These are phyloP conservation scores for Aspergillus oerlinghausenensis DNA, from an alignment of 2,329 filamentous ascomycete genomes.

Conservation along the genomic window DNA sequence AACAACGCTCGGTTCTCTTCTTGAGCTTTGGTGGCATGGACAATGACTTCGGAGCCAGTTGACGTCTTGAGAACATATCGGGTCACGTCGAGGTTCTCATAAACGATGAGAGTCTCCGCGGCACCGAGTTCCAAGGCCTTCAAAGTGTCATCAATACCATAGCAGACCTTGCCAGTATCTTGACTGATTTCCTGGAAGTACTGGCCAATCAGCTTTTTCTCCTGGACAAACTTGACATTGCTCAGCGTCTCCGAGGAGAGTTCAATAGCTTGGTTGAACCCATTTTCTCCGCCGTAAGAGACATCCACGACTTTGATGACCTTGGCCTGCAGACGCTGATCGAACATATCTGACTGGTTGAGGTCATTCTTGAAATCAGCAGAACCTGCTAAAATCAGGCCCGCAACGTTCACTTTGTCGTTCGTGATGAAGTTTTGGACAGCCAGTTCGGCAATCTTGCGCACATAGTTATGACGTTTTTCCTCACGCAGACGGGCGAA, in stretches of 20 bases:
- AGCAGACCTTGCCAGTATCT: slow-evolving; percentile 94
- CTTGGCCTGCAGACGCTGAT: slow-evolving; percentile 83
- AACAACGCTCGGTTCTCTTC: slow-evolving; percentile 79
- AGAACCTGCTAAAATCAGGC: slow-evolving; percentile 90
- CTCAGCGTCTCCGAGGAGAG: slow-evolving; percentile 89
- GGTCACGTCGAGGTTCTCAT: slow-evolving; percentile 92
- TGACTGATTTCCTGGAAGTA: slow-evolving; percentile 99
- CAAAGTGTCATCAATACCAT: slow-evolving; percentile 94
- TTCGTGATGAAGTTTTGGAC: slow-evolving; percentile 98
- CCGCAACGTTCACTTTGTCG: slow-evolving; percentile 97
- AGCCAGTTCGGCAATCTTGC: slow-evolving; percentile 94
- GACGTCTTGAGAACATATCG: slow-evolving; percentile 85
- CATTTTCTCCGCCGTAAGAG: slow-evolving; percentile 97
- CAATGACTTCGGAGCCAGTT: slow-evolving; percentile 64
- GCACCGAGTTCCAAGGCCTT: slow-evolving; percentile 96
- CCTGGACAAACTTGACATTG: slow-evolving; percentile 99
- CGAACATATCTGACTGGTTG: slow-evolving; percentile 96
- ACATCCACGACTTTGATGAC: slow-evolving; percentile 99
- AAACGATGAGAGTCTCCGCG: slow-evolving; percentile 90
- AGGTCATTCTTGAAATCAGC: slow-evolving; percentile 99
- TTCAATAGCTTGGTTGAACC: slow-evolving; percentile 99
- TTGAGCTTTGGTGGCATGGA: slow-evolving; percentile 85
- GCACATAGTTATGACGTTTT: slow-evolving; percentile 99
- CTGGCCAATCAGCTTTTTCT: slow-evolving; percentile 98
- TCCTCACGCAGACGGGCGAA: slow-evolving; percentile 99